phyloP scores from a whole-genome alignment of 805 yeast species.

The Monosporozyma aquatica region DNA sequence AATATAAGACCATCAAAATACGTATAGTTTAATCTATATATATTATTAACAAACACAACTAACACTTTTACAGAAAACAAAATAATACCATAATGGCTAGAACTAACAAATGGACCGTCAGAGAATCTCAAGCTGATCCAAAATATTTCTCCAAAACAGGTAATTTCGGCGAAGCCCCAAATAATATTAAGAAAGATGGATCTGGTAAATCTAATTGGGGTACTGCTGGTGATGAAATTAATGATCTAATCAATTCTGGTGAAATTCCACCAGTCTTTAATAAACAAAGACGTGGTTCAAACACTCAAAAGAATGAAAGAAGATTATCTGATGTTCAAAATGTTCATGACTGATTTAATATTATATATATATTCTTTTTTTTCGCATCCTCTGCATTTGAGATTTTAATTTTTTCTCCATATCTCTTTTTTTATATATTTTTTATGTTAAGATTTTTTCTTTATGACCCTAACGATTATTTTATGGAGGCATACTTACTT shows the following conservation, averaged over 20 bases:
- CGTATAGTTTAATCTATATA: too few relatives aligned
- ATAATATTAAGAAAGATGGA: constrained; percentile 71
- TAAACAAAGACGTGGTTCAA: constrained; percentile 44
- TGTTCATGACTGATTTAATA: background rate
- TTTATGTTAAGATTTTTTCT: too few relatives aligned
- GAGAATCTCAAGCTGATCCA: constrained; percentile 50
- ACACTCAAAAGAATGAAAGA: constrained; percentile 36
- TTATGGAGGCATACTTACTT: too few relatives aligned
- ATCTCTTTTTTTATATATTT: background rate
- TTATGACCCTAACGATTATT: too few relatives aligned
- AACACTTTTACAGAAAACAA: background rate
- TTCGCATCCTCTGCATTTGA: background rate
- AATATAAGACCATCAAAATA: too few relatives aligned
- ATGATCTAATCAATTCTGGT: constrained; percentile 51
- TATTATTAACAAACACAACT: too few relatives aligned
- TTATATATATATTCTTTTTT: background rate
- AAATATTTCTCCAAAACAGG: constrained; percentile 78
- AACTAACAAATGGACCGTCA: constrained; percentile 66
- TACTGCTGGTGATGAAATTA: constrained; percentile 63
- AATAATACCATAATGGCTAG: constrained; percentile 56
- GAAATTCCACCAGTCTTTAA: constrained; percentile 42
- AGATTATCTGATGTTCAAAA: constrained; percentile 30
- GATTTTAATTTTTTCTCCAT: background rate
- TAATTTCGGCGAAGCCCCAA: constrained; percentile 57
- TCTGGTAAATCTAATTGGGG: constrained; percentile 91